Evolutionary conservation across 176 grass and related monocot species (phyloP).

Genomic region (Musa itinerans): DNA sequence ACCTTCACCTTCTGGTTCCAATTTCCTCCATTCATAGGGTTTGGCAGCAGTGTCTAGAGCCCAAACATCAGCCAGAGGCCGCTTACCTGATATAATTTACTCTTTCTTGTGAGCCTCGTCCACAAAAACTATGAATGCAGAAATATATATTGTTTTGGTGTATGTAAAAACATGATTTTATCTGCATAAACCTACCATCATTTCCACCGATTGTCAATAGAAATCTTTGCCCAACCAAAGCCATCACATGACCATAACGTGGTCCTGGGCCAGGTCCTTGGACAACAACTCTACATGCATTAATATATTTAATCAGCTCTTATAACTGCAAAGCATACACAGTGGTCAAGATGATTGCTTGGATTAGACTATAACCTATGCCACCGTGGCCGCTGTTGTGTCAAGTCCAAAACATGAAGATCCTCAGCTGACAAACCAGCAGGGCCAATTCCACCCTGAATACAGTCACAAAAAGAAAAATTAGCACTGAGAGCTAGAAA

Average conservation of each 20-base stretch:
- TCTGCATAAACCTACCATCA: constrained; percentile 49
- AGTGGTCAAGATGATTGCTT: not conserved
- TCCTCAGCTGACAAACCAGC: constrained; percentile 95
- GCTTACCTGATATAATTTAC: constrained; percentile 55
- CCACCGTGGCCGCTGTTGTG: constrained; percentile 80
- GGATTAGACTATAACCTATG: constrained; percentile 52
- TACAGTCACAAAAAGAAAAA: constrained; percentile 8
- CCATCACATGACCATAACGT: constrained; percentile 98
- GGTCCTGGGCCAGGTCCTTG: constrained; percentile 91
- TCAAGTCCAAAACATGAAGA: constrained; percentile 91
- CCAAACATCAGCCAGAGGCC: constrained; percentile 89
- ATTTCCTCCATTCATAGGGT: constrained; percentile 93
- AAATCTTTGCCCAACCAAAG: constrained; percentile 93
- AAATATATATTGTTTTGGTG: not conserved
- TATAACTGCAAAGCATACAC: not conserved
- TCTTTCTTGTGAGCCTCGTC: constrained; percentile 19
- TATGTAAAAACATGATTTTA: not conserved
- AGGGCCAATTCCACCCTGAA: constrained; percentile 93
- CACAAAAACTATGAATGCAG: not conserved
- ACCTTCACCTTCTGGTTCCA: constrained; percentile 96
- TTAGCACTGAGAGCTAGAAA: not conserved
- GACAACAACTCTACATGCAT: constrained; percentile 66
- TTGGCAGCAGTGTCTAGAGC: constrained; percentile 94
- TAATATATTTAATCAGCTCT: not conserved
- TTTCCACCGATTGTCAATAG: constrained; percentile 94